These are phyloP conservation scores for Chlamydomonas sphaeroides DNA, from an alignment of 139 green algal species.

Conservation along the genomic window DNA sequence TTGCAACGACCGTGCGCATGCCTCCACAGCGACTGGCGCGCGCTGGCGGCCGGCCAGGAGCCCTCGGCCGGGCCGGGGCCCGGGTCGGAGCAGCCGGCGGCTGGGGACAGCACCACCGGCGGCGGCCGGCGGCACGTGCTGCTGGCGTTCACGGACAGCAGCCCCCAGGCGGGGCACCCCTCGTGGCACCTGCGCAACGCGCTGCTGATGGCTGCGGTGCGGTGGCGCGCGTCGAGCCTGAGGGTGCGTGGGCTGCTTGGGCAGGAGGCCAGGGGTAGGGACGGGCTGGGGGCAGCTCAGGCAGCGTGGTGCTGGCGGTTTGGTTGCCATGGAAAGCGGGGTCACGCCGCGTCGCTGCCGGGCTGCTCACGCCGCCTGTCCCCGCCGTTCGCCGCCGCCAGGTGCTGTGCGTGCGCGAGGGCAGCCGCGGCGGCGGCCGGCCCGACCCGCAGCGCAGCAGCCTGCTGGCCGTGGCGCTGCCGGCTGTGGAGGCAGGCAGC, in stretches of 20 bases:
- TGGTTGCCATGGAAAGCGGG: too few relatives aligned
- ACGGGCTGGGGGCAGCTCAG: too few relatives aligned
- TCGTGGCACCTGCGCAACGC: conserved; percentile 91
- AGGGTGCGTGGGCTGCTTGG: background rate
- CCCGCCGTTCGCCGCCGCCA: too few relatives aligned
- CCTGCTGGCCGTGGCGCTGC: conserved; percentile 65
- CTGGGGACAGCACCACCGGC: too few relatives aligned
- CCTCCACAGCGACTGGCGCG: conserved; percentile 1
- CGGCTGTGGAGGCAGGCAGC: conserved; percentile 34
- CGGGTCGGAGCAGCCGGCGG: background rate
- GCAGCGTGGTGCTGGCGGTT: too few relatives aligned
- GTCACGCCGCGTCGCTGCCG: too few relatives aligned
- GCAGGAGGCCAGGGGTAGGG: too few relatives aligned
- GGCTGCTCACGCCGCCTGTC: too few relatives aligned
- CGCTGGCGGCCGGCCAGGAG: background rate
- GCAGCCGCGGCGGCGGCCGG: conserved; percentile 34
- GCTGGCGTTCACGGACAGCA: conserved; percentile 79
- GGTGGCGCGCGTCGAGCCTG: conserved; percentile 37
- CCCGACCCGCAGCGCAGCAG: conserved; percentile 37
- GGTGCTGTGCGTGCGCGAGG: conserved; percentile 81
- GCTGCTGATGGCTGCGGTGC: conserved; percentile 73
- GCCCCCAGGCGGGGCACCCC: conserved; percentile 62
- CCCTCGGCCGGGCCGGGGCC: background rate
- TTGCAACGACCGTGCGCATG: too few relatives aligned
- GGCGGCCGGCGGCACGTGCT: conserved; percentile 42